A percentile compares a stretch with the other conserved stretches of the same genome.
phyloP scores from a whole-genome alignment of 164 flowering plant species.

The Magnolia changhungtana region DNA sequence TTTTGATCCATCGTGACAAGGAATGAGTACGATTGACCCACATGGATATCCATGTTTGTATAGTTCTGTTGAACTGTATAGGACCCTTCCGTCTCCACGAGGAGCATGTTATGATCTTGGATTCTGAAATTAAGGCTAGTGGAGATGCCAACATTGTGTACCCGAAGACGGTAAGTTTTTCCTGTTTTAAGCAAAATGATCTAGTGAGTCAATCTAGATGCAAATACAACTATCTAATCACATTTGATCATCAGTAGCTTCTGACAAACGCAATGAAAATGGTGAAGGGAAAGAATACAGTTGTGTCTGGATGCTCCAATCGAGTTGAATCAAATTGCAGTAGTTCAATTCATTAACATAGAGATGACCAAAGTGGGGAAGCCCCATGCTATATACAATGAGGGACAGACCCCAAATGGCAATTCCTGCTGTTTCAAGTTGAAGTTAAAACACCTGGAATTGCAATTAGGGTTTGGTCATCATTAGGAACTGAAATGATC shows the following conservation, averaged over 20 bases:
- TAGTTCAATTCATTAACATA: not conserved
- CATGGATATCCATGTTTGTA: constrained; percentile 89
- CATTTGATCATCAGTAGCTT: not conserved
- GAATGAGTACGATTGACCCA: constrained; percentile 96
- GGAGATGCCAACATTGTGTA: constrained; percentile 85
- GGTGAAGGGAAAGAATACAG: not conserved
- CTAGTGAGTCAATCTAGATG: constrained; percentile 3
- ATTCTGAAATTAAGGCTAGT: constrained; percentile 92
- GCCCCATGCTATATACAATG: not conserved
- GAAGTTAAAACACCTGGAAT: not conserved
- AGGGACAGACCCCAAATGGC: not conserved
- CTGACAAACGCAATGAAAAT: not conserved
- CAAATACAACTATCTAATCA: not conserved
- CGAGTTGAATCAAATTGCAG: not conserved
- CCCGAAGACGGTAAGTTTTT: constrained; percentile 82
- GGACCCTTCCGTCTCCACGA: constrained; percentile 96
- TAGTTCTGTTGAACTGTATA: constrained; percentile 92
- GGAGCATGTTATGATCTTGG: constrained; percentile 81
- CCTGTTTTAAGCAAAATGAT: constrained; percentile 45
- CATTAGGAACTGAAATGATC: too few relatives aligned
- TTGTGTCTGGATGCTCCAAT: not conserved
- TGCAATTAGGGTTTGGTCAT: too few relatives aligned
- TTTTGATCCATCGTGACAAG: constrained; percentile 91
- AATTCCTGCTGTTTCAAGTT: not conserved
- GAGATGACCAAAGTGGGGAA: not conserved